Evolutionary conservation across 2,329 filamentous ascomycete species (phyloP).

Genomic region (Biscogniauxia marginata): DNA sequence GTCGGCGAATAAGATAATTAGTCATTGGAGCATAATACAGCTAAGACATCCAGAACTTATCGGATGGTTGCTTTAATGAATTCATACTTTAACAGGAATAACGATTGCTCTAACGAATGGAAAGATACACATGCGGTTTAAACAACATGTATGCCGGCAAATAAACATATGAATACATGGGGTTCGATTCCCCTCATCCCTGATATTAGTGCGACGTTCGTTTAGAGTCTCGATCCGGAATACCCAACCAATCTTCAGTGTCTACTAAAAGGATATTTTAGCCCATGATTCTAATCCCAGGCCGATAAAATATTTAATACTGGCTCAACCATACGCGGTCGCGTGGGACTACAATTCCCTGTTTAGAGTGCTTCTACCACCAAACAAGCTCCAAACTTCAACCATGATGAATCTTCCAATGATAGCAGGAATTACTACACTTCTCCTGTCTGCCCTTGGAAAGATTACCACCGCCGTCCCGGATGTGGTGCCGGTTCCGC

Average conservation of each 20-base stretch:
- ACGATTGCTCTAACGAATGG: not conserved
- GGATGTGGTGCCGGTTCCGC: slow-evolving; percentile 8
- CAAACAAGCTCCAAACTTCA: not conserved
- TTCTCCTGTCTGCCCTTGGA: not conserved
- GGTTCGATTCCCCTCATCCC: not conserved
- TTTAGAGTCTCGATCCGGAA: not conserved
- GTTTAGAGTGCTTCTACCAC: not conserved
- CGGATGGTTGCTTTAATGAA: not conserved
- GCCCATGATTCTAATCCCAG: not conserved
- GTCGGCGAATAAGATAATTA: not conserved
- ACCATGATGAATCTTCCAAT: not conserved
- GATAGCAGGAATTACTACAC: not conserved
- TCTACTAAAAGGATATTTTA: not conserved
- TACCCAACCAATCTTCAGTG: not conserved
- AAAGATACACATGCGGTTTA: too few species aligned
- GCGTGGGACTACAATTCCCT: not conserved
- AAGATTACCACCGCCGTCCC: slow-evolving; percentile 1
- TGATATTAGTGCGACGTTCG: not conserved
- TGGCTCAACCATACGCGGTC: not conserved
- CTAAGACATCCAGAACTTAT: not conserved
- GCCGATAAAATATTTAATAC: not conserved
- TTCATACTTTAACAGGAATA: not conserved
- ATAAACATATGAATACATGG: not conserved
- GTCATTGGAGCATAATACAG: not conserved
- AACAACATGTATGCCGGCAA: not conserved